A percentile compares a stretch with the other conserved stretches of the same genome.
Conservation (phyloP, 1,284 basidiomycete genomes). For the Trametes sp. region DNA sequence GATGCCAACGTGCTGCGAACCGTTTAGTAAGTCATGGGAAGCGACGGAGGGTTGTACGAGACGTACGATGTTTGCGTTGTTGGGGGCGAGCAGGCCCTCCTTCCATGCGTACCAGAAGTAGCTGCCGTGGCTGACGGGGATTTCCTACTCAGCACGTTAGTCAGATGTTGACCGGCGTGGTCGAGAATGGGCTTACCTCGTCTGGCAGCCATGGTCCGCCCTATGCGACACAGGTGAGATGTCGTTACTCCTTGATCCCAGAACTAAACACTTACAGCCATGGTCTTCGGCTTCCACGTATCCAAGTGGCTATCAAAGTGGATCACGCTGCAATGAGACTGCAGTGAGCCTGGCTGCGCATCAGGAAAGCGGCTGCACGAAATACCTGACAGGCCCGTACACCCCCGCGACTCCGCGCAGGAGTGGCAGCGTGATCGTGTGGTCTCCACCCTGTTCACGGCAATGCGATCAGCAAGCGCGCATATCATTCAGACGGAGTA, state of each 20-base stretch:
- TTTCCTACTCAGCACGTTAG: slow-evolving; percentile 31
- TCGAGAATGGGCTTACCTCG: too few species aligned
- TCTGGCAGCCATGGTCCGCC: slow-evolving; percentile 44
- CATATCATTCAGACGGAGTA: not conserved
- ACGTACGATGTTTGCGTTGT: slow-evolving; percentile 48
- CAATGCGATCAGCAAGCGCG: not conserved
- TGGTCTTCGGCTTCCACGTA: slow-evolving; percentile 42
- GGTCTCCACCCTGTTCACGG: slow-evolving; percentile 45
- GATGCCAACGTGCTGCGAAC: slow-evolving; percentile 44
- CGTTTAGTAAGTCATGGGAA: not conserved
- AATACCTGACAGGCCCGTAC: slow-evolving; percentile 47
- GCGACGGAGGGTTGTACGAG: not conserved
- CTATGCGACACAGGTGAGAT: not conserved
- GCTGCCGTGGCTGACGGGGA: slow-evolving; percentile 47
- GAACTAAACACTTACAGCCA: slow-evolving; percentile 16
- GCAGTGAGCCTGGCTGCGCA: not conserved
- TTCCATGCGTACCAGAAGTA: slow-evolving; percentile 51
- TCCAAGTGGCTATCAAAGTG: slow-evolving; percentile 52
- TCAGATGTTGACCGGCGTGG: too few species aligned
- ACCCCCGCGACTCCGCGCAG: slow-evolving; percentile 45
- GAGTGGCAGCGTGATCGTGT: slow-evolving; percentile 50
- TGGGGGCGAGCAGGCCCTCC: slow-evolving; percentile 48
- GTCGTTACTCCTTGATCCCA: too few species aligned
- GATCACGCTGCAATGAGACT: slow-evolving; percentile 40
- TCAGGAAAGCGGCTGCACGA: not conserved